Evolutionary conservation across 1,284 basidiomycete genomes (phyloP).

Genomic region (Filobasidium uniguttulatum): DNA sequence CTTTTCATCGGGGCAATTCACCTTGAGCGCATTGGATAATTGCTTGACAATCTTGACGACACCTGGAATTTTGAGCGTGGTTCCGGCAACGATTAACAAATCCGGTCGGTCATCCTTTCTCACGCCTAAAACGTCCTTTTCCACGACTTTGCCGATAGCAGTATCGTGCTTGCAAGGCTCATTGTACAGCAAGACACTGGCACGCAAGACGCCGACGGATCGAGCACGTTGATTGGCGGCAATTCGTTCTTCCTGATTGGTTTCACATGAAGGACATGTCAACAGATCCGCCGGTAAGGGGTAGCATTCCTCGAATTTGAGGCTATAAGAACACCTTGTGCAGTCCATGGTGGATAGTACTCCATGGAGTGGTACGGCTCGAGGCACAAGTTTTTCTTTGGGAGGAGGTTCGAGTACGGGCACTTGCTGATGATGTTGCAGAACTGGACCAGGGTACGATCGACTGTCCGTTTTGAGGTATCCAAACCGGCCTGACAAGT

Average conservation of each 20-base stretch:
- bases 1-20: slow-evolving; percentile 7
- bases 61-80: slow-evolving; percentile 75
- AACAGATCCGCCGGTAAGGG: slow-evolving; percentile 46
- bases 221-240: slow-evolving; percentile 65
- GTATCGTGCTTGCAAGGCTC: slow-evolving; percentile 79
- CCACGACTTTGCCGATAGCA: slow-evolving; percentile 63
- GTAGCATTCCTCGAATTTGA: slow-evolving; percentile 50
- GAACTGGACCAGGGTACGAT: too few relatives aligned
- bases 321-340: slow-evolving; percentile 59
- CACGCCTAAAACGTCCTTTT: slow-evolving; percentile 49
- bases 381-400: slow-evolving; percentile 36
- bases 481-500: not conserved
- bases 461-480: not conserved
- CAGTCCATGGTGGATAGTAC: slow-evolving; percentile 69
- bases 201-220: slow-evolving; percentile 65
- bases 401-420: not conserved
- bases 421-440: not conserved
- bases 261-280: slow-evolving; percentile 63
- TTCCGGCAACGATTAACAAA: slow-evolving; percentile 77
- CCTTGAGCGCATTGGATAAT: slow-evolving; percentile 63
- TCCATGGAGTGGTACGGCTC: slow-evolving; percentile 82
- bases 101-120: slow-evolving; percentile 41
- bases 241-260: slow-evolving; percentile 54
- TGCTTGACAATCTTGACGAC: slow-evolving; percentile 87
- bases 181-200: slow-evolving; percentile 82